Base-by-base conservation (phyloP, 345 rosid species). In the Syzygium jambos region DNA sequence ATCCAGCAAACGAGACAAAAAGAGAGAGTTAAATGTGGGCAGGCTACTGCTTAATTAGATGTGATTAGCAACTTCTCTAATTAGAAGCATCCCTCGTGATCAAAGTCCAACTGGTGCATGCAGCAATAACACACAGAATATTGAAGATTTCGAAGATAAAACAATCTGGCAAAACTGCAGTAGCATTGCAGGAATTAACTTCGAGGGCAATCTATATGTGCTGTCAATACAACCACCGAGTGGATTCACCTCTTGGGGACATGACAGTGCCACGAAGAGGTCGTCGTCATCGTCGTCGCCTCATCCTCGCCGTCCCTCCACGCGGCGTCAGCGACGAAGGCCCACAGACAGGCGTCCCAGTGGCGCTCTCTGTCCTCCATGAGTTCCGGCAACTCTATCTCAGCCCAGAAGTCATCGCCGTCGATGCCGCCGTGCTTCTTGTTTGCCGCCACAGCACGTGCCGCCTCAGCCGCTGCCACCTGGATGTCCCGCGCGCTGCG, bases 381-480 rank as follows among this genome's bases (percentile, higher is more conserved):
- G 43, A 65, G 78, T 22, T 65, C 43, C 22, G 78, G 78, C 43
- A 65, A 19, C 78, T 65, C 78, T 65, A 65, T 65, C 21, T 65
- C 78, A 22, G 52, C 93, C 98, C 98, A 96, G 43, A 96, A 96
- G 85, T 94, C 97, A 65, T 94, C 98, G 30, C 10, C 86, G 5
- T 85, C 88, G 78, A 30, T 38, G 78, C 3, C 57, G 86, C 23
- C 61, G 89, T 9, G 83, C 89, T 19, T 86, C 90, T 5, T 87
- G 86, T 34, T 85, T 87, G 59, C 86, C 87, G 88, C 89, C 25
- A 89, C 86, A 0, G 92, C 87, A 73, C 85, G 89, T 4, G 98
- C 98, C 5, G 98, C 98, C 90, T 93, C 90, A 2, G 97, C 94
- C 27, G 98, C 98, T 0, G 98, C 96, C 2, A 91, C 93, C 88